phyloP scores from a whole-genome alignment of 1,284 basidiomycete species.

The Mycena citricolor region DNA sequence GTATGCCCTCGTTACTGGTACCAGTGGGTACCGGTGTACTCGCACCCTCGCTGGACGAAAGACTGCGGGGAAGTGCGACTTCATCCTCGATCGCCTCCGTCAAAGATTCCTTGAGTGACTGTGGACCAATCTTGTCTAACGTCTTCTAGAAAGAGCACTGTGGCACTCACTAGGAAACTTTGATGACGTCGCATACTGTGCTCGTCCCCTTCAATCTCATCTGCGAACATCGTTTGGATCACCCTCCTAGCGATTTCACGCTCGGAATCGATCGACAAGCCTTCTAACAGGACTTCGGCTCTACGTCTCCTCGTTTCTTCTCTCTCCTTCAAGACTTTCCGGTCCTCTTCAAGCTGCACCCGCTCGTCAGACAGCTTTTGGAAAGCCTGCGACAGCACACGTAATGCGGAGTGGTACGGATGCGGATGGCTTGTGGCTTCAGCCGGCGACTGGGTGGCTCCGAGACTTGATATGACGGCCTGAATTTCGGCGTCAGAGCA shows the following conservation, averaged over 20 bases:
- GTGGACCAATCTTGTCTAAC: slow-evolving; percentile 6
- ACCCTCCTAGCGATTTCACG: slow-evolving; percentile 63
- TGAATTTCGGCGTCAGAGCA: slow-evolving; percentile 72
- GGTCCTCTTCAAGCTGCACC: slow-evolving; percentile 60
- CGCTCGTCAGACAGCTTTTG: slow-evolving; percentile 54
- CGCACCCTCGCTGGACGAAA: slow-evolving; percentile 34
- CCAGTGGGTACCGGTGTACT: slow-evolving; percentile 37
- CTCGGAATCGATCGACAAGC: slow-evolving; percentile 54
- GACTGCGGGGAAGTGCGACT: slow-evolving; percentile 39
- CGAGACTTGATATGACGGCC: slow-evolving; percentile 50
- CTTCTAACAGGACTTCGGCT: slow-evolving; percentile 53
- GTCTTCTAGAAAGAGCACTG: slow-evolving; percentile 6
- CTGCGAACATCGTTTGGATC: slow-evolving; percentile 64
- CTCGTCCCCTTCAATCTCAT: slow-evolving; percentile 52
- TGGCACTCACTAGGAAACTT: slow-evolving; percentile 51
- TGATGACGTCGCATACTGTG: slow-evolving; percentile 54
- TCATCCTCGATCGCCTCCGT: slow-evolving; percentile 72
- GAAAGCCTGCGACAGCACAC: slow-evolving; percentile 67
- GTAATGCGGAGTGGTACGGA: slow-evolving; percentile 65
- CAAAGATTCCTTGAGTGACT: slow-evolving; percentile 71
- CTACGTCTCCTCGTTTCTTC: slow-evolving; percentile 49
- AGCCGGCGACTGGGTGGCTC: slow-evolving; percentile 42
- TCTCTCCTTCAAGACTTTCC: slow-evolving; percentile 54
- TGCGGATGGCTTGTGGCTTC: slow-evolving; percentile 54
- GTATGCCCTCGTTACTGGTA: slow-evolving; percentile 22